phyloP scores from a whole-genome alignment of 1,284 basidiomycete species.

The Heterobasidion annosum region DNA sequence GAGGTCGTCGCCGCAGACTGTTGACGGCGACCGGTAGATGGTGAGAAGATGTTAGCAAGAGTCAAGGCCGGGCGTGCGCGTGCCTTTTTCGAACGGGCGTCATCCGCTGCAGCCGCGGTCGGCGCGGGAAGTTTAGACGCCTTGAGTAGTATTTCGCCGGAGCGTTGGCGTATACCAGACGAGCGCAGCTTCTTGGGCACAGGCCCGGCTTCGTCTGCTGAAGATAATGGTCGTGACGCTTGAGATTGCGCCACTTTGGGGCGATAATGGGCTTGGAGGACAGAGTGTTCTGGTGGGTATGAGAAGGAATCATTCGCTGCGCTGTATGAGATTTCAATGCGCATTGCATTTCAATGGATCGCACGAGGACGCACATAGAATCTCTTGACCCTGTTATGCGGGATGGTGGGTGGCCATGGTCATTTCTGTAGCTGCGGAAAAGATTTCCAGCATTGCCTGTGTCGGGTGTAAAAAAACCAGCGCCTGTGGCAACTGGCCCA shows the following conservation, averaged over 20 bases:
- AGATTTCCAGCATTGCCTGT: conserved; percentile 40
- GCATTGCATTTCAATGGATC: not conserved
- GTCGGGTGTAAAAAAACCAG: conserved; percentile 77
- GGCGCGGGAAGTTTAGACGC: conserved; percentile 33
- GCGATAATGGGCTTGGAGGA: conserved; percentile 34
- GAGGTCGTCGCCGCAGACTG: conserved; percentile 54
- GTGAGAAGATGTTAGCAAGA: conserved; percentile 77
- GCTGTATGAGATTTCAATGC: conserved; percentile 23
- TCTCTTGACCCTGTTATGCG: conserved; percentile 49
- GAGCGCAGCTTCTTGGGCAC: conserved; percentile 67
- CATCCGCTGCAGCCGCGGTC: conserved; percentile 25
- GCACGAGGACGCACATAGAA: conserved; percentile 39
- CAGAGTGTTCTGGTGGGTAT: conserved; percentile 48
- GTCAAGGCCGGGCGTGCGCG: conserved; percentile 71
- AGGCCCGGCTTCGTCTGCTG: conserved; percentile 71
- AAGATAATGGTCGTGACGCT: conserved; percentile 61
- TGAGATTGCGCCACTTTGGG: conserved; percentile 31
- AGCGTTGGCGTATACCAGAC: conserved; percentile 42
- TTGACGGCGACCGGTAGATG: conserved; percentile 54
- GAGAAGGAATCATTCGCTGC: conserved; percentile 53
- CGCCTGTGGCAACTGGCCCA: conserved; percentile 44
- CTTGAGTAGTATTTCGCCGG: conserved; percentile 30
- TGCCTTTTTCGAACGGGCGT: conserved; percentile 76
- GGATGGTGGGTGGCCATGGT: conserved; percentile 41
- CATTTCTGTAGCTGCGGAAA: conserved; percentile 36